phyloP scores from a whole-genome alignment of 176 grass and related monocot genomes.

The Oryza brachyantha region DNA sequence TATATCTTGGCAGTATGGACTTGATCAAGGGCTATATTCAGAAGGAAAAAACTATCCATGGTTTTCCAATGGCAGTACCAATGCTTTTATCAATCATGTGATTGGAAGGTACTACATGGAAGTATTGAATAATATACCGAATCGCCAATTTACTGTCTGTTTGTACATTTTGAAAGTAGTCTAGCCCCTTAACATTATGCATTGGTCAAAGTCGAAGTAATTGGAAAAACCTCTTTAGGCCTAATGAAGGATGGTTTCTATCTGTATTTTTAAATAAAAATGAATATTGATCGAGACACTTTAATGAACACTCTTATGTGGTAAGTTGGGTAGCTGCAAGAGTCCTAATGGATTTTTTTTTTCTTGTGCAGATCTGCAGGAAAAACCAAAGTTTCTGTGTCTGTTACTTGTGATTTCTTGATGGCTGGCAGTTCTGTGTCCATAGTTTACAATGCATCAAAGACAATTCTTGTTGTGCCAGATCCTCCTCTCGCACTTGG shows the following conservation, averaged over 20 bases:
- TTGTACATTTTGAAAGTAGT: not conserved
- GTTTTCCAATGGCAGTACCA: conserved; percentile 43
- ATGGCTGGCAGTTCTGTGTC: conserved; percentile 52
- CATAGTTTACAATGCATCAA: conserved; percentile 69
- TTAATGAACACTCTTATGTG: not conserved
- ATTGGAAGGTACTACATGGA: conserved; percentile 67
- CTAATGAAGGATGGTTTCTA: not conserved
- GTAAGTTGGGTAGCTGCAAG: conserved; percentile 4
- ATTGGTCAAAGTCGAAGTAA: not conserved
- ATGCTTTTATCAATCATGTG: conserved; percentile 61
- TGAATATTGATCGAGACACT: conserved; percentile 11
- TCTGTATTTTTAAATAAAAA: not conserved
- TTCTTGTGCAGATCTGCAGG: conserved; percentile 74
- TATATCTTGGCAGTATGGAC: conserved; percentile 44
- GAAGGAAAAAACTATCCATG: conserved; percentile 53
- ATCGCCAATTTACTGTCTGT: conserved; percentile 9
- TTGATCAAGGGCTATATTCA: conserved; percentile 32
- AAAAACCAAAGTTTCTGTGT: conserved; percentile 74
- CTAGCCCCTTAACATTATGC: not conserved
- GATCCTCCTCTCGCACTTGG: conserved; percentile 84
- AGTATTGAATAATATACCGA: conserved; percentile 15
- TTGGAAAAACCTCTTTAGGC: too few species aligned
- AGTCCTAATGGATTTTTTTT: conserved; percentile 32
- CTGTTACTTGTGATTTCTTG: conserved; percentile 75
- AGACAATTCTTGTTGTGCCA: conserved; percentile 71